Evolutionary conservation across 2,329 filamentous ascomycete species (phyloP).

Genomic region (Claviceps capensis): DNA sequence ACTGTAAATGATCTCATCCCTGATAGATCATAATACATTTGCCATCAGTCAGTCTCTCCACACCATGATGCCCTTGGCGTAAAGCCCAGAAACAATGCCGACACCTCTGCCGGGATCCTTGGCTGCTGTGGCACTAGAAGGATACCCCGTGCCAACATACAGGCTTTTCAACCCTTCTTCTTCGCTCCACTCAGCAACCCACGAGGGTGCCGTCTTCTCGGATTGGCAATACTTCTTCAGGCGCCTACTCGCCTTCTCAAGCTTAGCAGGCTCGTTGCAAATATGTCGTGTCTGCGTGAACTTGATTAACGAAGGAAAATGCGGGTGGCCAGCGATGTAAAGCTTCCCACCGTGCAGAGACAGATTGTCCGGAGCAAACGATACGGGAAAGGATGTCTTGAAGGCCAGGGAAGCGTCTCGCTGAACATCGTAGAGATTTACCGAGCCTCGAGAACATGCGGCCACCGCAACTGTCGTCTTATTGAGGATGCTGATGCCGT

Average conservation of each 20-base stretch:
- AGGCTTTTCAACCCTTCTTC: conserved; percentile 18
- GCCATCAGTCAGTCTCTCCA: conserved; percentile 11
- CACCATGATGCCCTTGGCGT: conserved; percentile 21
- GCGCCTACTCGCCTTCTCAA: conserved; percentile 11
- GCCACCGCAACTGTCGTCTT: conserved; percentile 24
- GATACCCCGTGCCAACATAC: conserved; percentile 20
- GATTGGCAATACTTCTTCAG: conserved; percentile 5
- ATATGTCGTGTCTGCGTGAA: conserved; percentile 19
- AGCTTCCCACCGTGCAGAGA: conserved; percentile 17
- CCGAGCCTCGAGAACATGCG: conserved; percentile 15
- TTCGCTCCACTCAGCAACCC: conserved; percentile 23
- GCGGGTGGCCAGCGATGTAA: conserved; percentile 26
- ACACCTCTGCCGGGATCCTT: conserved; percentile 16
- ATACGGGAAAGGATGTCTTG: conserved; percentile 7
- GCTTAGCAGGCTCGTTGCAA: conserved; percentile 19
- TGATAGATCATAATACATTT: not conserved
- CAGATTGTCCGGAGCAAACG: conserved; percentile 29
- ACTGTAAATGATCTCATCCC: no score
- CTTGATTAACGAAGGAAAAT: conserved; percentile 17
- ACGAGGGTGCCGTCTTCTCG: conserved; percentile 10
- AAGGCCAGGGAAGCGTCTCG: not conserved
- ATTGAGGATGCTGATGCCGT: conserved; percentile 27
- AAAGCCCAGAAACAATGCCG: conserved; percentile 24
- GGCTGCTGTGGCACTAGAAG: conserved; percentile 20
- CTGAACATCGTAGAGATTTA: conserved; percentile 18